Evolutionary conservation across 306 rosid genomes (phyloP), one percentile per base, ranked within the genome.

Genomic region (Gillenia trifoliata): DNA sequence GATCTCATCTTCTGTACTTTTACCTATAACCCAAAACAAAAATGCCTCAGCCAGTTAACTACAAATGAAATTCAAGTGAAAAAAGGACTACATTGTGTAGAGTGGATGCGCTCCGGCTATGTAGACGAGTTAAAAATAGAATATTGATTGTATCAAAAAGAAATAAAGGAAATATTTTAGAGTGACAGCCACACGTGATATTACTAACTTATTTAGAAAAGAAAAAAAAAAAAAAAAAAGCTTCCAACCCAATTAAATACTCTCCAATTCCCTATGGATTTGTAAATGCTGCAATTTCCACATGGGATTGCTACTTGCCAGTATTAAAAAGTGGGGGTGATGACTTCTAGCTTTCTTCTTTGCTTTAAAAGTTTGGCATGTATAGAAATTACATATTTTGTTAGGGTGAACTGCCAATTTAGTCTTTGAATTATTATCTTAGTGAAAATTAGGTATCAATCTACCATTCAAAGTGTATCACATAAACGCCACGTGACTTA

Each of bases 1-100:
- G 99, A 87, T 80, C 85, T 89, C 99, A 95, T 95, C 86, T 87
- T 92, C 72, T 95, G 93, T 80, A 95, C 84, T 73, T 90, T 95
- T 85, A 95, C 97, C 99, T 95, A 74, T 16, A 73, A 47, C 23
- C 38, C 31, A 28, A 52, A 1, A 36, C 23, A 41, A 1, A 55
- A 2, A 17, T 31, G 66, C 40, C 9, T 36, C 66, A 23, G 38
- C 64, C 45, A n/a, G 52, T 45, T 15, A 8, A 55, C n/a, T 13
- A 61, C 65, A 34, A 72, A 73, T 62, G 52, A 45, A 45, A 19
- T 45, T 45, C 52, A 4, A 45, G 20, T 3, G 52, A 45, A 45
- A 15, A 45, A 16, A 0, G 52, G 5, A 45, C 19, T 15, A 45
- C 19, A 45, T 15, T 15, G 52, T 15, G 52, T 45, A 15, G 5